Conservation (phyloP, 1,284 basidiomycete species). For the Irpex sp. region DNA sequence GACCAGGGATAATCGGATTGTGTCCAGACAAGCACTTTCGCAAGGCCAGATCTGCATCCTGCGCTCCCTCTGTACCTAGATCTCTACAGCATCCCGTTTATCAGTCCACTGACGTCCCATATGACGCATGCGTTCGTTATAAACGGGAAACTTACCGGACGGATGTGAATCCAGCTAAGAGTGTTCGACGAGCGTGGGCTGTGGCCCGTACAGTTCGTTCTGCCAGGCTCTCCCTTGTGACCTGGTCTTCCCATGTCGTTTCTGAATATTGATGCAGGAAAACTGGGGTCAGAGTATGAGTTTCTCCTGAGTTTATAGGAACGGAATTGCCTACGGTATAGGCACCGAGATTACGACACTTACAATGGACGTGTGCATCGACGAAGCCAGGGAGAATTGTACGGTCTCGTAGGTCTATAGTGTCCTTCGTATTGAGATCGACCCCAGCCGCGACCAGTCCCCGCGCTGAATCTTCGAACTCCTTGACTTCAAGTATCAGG, state of each 20-base stretch:
- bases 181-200: slow-evolving; percentile 54
- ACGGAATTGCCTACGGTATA: no score
- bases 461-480: slow-evolving; percentile 12
- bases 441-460: slow-evolving; percentile 39
- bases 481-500: slow-evolving; percentile 30
- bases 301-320: neutral
- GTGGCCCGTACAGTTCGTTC: slow-evolving; percentile 50
- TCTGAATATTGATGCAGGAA: slow-evolving; percentile 63
- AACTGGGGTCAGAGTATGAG: slow-evolving; percentile 31
- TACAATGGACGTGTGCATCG: slow-evolving; percentile 66
- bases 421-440: slow-evolving; percentile 10
- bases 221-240: slow-evolving; percentile 49
- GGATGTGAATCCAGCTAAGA: slow-evolving; percentile 64
- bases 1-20: slow-evolving; percentile 53
- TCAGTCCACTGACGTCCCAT: neutral
- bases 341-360: slow-evolving; percentile 22
- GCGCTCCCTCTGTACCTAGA: slow-evolving; percentile 64
- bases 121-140: neutral
- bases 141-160: slow-evolving; percentile 42
- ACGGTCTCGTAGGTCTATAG: slow-evolving; percentile 45
- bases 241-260: slow-evolving; percentile 58
- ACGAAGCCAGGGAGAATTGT: slow-evolving; percentile 64
- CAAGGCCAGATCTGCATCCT: slow-evolving; percentile 58
- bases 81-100: slow-evolving; percentile 35
- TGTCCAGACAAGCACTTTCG: slow-evolving; percentile 53